These are phyloP conservation scores for Neurospora cerealis DNA, from an alignment of 495 filamentous ascomycete genomes.

Conservation along the genomic window DNA sequence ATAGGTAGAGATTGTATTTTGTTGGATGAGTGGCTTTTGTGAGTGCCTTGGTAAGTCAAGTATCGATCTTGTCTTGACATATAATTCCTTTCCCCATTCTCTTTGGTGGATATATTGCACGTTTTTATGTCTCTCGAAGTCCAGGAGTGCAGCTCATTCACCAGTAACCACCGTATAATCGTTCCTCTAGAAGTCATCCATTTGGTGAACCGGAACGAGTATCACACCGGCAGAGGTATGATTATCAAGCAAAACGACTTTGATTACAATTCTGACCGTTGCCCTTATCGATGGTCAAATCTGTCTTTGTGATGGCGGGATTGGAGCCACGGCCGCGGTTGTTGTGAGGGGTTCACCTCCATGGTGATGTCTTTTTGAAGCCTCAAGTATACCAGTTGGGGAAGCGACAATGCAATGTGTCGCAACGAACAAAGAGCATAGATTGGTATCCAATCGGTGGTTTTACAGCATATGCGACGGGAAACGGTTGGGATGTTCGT, in stretches of 20 bases:
- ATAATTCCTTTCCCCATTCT: not conserved
- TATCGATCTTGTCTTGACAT: not conserved
- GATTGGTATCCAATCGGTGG: not conserved
- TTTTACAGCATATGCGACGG: not conserved
- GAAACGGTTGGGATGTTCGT: not conserved
- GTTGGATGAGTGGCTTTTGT: not conserved
- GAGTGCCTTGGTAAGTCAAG: not conserved
- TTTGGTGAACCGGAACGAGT: not conserved
- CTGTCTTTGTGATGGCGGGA: not conserved
- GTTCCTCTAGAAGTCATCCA: not conserved
- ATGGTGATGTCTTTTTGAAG: not conserved
- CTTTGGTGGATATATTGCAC: not conserved
- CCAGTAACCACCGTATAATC: not conserved
- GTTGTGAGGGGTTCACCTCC: not conserved
- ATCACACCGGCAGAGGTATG: not conserved
- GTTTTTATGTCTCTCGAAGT: not conserved
- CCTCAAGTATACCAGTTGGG: not conserved
- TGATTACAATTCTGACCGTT: not conserved
- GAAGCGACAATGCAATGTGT: not conserved
- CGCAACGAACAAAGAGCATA: not conserved
- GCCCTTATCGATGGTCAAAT: not conserved
- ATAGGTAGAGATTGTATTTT: not conserved
- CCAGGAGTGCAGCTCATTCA: not conserved
- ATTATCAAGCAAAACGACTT: slow-evolving; percentile 3
- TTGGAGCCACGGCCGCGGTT: not conserved